Base-by-base conservation (phyloP, 2,329 filamentous ascomycete species). In the Diaporthe destruens region DNA sequence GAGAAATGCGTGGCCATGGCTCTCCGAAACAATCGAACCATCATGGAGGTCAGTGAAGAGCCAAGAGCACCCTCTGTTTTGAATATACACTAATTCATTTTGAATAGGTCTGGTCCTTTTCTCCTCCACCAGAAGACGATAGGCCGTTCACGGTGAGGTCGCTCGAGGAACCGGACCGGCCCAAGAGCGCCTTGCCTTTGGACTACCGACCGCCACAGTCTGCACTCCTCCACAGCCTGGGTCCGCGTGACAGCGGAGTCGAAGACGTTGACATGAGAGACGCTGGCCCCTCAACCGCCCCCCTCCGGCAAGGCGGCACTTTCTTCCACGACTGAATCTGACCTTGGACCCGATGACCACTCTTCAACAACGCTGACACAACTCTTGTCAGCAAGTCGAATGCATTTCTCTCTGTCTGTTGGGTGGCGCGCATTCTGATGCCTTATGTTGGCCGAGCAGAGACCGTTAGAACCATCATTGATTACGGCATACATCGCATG, bases 1-100 rank as follows among this genome's bases (percentile, higher is more conserved):
- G 96, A 99, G 83, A 98, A 98, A 82, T 97, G 96, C 72, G 96
- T 99, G 39, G 96, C 98, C 42, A 93, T 99, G 87, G 96, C 96
- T 11, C 92, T 94, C 77, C 89, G 96, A 74, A 90, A 90, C 68
- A 92, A 91, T 71, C 91, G 95, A 75, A 98, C 97, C 0, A 93
- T 98, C 75, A 99, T 99, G 96, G 96, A 99, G 91, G 96, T 97
- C 84, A 85, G 91, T 81, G 61, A 42, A 42, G 36, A 56, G 18
- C 49, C 49, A 6, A 36, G 67, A 12, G 14, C 12, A 20, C 44
- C 44, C n/a, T n/a, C 7, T 29, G 54, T 56, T 12, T 3, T 32
- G 55, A 29, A 14, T 29, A 14, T 9, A 3, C 11, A 74, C 82
- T 84, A 81, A 84, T 77, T 9, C 20, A 51, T 12, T 57, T 68